Evolutionary conservation across 495 filamentous ascomycete genomes (phyloP).

Genomic region (Neurospora tetraspora): DNA sequence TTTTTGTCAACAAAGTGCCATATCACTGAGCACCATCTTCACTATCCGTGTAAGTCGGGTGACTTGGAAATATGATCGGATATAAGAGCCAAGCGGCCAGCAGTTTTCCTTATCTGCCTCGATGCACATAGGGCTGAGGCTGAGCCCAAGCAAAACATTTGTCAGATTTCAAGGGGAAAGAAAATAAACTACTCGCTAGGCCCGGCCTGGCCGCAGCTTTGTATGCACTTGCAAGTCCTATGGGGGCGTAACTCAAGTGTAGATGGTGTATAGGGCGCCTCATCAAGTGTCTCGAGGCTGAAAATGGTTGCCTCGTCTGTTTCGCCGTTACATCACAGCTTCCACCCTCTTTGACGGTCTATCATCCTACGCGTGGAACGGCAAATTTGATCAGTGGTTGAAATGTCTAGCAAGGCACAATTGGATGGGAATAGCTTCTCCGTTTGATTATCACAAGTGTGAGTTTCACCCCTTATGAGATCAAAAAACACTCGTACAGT

Average conservation of each 20-base stretch:
- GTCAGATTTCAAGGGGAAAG: neutral
- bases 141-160: neutral
- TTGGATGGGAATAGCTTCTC: neutral
- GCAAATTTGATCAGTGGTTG: neutral
- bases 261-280: neutral
- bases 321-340: neutral
- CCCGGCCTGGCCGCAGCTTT: neutral
- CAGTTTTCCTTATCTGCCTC: neutral
- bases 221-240: neutral
- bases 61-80: neutral
- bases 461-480: neutral
- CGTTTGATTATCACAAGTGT: too few relatives aligned
- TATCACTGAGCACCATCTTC: neutral
- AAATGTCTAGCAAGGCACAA: neutral
- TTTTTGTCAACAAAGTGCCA: neutral
- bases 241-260: neutral
- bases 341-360: neutral
- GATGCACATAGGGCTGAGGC: neutral
- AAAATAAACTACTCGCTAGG: neutral
- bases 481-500: neutral
- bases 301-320: neutral
- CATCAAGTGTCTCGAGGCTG: neutral
- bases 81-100: neutral
- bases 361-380: neutral
- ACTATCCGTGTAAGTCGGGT: neutral